Evolutionary conservation across 2,329 filamentous ascomycete species (phyloP).

Genomic region (Rhinocladiella mackenziei): DNA sequence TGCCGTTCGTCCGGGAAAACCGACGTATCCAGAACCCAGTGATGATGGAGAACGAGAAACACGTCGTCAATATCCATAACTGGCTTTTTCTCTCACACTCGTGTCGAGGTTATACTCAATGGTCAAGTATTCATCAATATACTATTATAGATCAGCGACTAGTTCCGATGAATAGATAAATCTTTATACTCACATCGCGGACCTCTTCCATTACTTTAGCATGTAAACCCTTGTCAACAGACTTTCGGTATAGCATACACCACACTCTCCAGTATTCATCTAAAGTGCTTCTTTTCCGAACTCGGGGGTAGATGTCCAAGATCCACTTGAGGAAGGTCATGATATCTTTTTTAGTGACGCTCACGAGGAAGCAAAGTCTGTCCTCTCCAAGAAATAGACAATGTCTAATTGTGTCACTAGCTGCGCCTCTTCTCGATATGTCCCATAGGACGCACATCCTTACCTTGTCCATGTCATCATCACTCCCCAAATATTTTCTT

Average conservation of each 20-base stretch:
- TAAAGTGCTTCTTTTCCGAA: too few species aligned
- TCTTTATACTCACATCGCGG: too few species aligned
- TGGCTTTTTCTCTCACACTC: slow-evolving; percentile 4
- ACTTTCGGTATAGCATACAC: too few species aligned
- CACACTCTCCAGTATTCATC: too few species aligned
- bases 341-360: too few species aligned
- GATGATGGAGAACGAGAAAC: slow-evolving; percentile 11
- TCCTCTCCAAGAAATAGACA: too few species aligned
- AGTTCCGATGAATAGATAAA: background rate
- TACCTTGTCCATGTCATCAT: slow-evolving; percentile 18
- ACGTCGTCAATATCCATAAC: background rate
- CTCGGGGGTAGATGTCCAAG: too few species aligned
- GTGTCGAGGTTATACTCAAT: slow-evolving; percentile 12
- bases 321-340: too few species aligned
- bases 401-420: background rate
- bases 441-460: background rate
- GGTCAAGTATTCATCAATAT: slow-evolving; percentile 7
- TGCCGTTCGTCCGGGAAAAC: background rate
- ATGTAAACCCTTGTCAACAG: too few species aligned
- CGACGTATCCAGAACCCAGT: slow-evolving; percentile 9
- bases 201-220: too few species aligned
- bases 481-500: slow-evolving; percentile 18
- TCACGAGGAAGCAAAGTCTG: too few species aligned
- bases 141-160: slow-evolving; percentile 5
- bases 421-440: background rate